Conservation (phyloP, 1,284 basidiomycete genomes). For the Malassezia dermatis region DNA sequence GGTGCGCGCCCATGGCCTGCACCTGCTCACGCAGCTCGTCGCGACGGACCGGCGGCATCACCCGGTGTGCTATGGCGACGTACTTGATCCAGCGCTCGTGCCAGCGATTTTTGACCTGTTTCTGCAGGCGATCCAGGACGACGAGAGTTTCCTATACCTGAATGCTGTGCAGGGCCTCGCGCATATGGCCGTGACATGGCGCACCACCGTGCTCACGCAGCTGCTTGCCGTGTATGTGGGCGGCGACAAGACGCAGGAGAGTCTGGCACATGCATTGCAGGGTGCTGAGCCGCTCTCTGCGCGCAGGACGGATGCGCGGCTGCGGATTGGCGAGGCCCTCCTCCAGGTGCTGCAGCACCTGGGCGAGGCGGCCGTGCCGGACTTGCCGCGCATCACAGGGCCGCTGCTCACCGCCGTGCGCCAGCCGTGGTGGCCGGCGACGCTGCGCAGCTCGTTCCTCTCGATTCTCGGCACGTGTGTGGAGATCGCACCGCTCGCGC, state of each 20-base stretch:
- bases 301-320: constrained; percentile 63
- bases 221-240: constrained; percentile 32
- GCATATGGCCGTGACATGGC: constrained; percentile 47
- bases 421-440: constrained; percentile 26
- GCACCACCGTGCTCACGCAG: constrained; percentile 19
- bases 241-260: constrained; percentile 20
- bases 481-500: constrained; percentile 30
- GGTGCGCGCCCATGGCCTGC: constrained; percentile 76
- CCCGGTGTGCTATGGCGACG: constrained; percentile 6
- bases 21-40: constrained; percentile 35
- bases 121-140: constrained; percentile 71
- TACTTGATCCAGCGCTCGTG: constrained; percentile 51
- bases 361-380: constrained; percentile 61
- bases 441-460: constrained; percentile 34
- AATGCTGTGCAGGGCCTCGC: constrained; percentile 82
- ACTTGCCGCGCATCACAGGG: constrained; percentile 35
- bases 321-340: constrained; percentile 80
- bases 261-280: neutral
- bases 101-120: constrained; percentile 81
- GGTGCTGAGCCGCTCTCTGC: constrained; percentile 22
- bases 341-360: constrained; percentile 65
- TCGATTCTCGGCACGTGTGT: constrained; percentile 40
- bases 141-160: constrained; percentile 88
- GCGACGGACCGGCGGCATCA: constrained; percentile 9
- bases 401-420: constrained; percentile 31